phyloP scores from a whole-genome alignment of 164 flowering plant species.

The Kingdonia uniflora region DNA sequence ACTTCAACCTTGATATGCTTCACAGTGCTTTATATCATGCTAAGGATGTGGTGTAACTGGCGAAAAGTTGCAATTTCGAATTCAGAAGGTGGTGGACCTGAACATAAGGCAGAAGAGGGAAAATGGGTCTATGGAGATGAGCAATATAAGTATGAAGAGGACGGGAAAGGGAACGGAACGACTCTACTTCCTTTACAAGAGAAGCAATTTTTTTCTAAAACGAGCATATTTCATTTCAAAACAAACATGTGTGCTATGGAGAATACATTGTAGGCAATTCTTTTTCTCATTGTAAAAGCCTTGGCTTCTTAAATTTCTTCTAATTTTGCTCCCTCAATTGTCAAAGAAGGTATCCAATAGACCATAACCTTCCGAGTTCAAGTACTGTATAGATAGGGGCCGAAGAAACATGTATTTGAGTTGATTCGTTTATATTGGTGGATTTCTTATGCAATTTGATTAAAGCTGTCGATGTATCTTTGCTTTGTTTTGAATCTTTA shows the following conservation, averaged over 20 bases:
- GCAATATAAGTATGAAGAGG: conserved; percentile 26
- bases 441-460: no score
- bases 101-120: conserved; percentile 35
- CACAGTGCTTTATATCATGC: conserved; percentile 60
- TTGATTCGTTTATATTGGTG: no score
- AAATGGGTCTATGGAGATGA: conserved; percentile 33
- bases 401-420: no score
- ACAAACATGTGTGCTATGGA: conserved; percentile 15
- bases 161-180: conserved; percentile 41
- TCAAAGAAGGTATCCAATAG: no score
- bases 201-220: conserved; percentile 11
- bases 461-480: no score
- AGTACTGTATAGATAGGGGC: no score
- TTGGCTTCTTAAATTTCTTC: no score
- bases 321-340: no score
- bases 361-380: no score
- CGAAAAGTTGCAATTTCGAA: conserved; percentile 51
- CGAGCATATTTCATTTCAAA: conserved; percentile 34
- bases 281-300: neutral
- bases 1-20: conserved; percentile 63
- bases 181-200: conserved; percentile 25
- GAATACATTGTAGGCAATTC: conserved; percentile 10
- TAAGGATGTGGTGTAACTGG: conserved; percentile 85
- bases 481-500: no score
- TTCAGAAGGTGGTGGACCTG: conserved; percentile 34